Evolutionary conservation across 225 moss, liverwort and hornwort genomes (phyloP), one percentile per base, ranked within the genome.

Genomic region (Thuidium tamariscinum): DNA sequence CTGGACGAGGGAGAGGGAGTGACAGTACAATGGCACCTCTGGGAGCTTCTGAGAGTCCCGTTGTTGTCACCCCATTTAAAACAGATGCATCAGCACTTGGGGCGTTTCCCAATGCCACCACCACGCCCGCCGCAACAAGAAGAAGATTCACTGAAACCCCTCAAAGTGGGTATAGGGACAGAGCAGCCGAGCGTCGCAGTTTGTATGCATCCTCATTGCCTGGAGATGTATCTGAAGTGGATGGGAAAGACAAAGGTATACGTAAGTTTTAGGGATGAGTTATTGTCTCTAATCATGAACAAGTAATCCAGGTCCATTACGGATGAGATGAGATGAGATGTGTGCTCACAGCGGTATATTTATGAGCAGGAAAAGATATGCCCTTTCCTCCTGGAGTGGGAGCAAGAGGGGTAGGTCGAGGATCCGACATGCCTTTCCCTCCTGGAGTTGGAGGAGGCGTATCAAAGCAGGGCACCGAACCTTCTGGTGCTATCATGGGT

Each of bases 401-500:
- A 89, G 91, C 89, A 85, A 87, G 93, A 90, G 93, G 93, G 89
- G 89, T 87, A 92, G 94, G 95, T 89, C 97, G 99, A 84, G 95
- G 95, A 57, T 92, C 93, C 84, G 99, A 97, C 83, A 99, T 99
- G 99, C 99, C 99, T 61, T 99, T 99, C 67, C 99, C 99, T 86
- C 99, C 99, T 82, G 97, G 99, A 87, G 97, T 99, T 51, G 99
- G 96, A 90, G 94, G 92, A 89, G 95, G 91, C 74, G 95, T 92
- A 88, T 89, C 96, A 64, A 98, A 95, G 87, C 89, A 90, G 73
- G 83, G 82, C 86, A 65, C 89, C 55, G 91, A 91, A 25, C 48
- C 90, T 62, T 89, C 90, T 88, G 92, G 92, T 91, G 88, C 91
- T 81, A 90, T 90, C 52, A 95, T 97, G 94, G 95, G 90, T 68